phyloP scores from a whole-genome alignment of 2,329 filamentous ascomycete genomes.

The Stachybotrys elegans region DNA sequence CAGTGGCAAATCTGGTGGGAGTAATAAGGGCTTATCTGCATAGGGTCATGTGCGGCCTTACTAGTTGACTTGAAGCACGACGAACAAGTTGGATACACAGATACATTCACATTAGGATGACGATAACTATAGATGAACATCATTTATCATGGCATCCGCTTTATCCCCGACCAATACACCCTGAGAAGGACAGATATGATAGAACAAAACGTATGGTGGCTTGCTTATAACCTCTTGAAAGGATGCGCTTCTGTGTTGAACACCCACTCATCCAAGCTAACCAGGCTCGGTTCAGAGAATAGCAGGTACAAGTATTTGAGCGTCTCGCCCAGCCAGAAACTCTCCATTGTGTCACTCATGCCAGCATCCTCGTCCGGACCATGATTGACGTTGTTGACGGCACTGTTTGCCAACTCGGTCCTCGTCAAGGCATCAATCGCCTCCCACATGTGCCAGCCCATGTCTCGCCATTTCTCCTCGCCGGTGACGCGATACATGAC shows the following conservation, averaged over 20 bases:
- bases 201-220: no score
- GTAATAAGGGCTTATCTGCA: no score
- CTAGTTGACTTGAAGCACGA: no score
- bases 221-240: no score
- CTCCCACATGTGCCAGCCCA: slow-evolving; percentile 69
- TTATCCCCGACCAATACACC: no score
- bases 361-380: slow-evolving; percentile 13
- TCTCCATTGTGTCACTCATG: slow-evolving; percentile 58
- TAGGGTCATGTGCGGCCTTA: no score
- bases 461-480: slow-evolving; percentile 56
- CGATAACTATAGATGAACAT: no score
- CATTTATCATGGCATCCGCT: no score
- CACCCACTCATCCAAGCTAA: slow-evolving; percentile 56
- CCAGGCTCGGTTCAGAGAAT: slow-evolving; percentile 50
- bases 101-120: no score
- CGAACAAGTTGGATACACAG: no score
- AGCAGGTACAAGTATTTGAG: slow-evolving; percentile 76
- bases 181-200: no score
- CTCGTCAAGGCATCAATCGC: slow-evolving; percentile 54
- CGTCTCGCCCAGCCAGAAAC: slow-evolving; percentile 78
- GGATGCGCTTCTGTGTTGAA: slow-evolving; percentile 53
- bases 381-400: slow-evolving; percentile 54
- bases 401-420: slow-evolving; percentile 55
- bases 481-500: slow-evolving; percentile 70
- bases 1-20: no score